phyloP scores from a whole-genome alignment of 441 rosid species.

The Erodium chrysanthum region DNA sequence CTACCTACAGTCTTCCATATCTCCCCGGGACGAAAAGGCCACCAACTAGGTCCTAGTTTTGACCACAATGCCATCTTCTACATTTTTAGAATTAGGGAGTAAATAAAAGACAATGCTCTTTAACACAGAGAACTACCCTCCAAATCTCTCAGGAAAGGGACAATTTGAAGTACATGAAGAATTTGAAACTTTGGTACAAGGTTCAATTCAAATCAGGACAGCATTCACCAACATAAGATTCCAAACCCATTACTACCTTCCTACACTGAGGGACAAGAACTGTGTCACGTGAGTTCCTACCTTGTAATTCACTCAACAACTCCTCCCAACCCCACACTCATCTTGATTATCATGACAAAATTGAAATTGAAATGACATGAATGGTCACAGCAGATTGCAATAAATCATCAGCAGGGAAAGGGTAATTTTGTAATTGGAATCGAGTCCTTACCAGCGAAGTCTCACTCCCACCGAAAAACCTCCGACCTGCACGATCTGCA shows the following conservation, averaged over 20 bases:
- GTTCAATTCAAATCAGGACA: not conserved
- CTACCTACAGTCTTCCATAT: conserved; percentile 13
- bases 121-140: no score
- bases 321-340: not conserved
- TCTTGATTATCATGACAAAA: not conserved
- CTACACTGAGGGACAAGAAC: not conserved
- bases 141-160: not conserved
- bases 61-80: conserved; percentile 16
- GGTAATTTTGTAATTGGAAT: conserved; percentile 11
- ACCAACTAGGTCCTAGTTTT: not conserved
- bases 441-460: conserved; percentile 41
- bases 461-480: conserved; percentile 54
- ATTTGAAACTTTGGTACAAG: not conserved
- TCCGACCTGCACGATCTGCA: conserved; percentile 60
- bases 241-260: not conserved
- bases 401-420: not conserved
- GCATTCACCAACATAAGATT: not conserved
- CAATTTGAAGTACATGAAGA: not conserved
- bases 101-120: no score
- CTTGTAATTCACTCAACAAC: conserved; percentile 4
- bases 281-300: not conserved
- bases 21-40: not conserved
- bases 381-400: not conserved
- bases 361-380: not conserved
- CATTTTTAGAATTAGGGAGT: not conserved